Percentiles rank a stretch among this genome's conserved stretches.
phyloP scores from a whole-genome alignment of 2,329 filamentous ascomycete genomes.

The Botrytis porri region DNA sequence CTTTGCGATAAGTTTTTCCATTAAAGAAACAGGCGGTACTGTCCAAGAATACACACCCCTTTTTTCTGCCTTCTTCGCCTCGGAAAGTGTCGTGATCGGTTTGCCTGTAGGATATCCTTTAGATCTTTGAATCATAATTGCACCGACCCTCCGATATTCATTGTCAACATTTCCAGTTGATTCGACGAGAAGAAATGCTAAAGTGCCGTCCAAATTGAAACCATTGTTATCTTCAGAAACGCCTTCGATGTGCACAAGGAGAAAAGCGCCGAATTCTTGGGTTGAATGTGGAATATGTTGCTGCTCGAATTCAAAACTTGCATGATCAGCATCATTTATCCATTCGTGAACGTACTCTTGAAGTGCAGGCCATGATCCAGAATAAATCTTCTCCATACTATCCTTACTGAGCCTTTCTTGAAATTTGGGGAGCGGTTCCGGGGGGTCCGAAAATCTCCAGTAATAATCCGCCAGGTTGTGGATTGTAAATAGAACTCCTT shows the following conservation, averaged over 20 bases:
- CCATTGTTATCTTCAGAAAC: neutral
- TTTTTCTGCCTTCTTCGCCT: constrained; percentile 1
- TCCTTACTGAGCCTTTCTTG: neutral
- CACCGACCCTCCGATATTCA: constrained; percentile 23
- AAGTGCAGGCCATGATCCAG: constrained; percentile 10
- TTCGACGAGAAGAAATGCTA: constrained; percentile 22
- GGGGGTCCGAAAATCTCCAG: constrained; percentile 14
- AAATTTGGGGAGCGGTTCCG: neutral
- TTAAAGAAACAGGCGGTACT: neutral
- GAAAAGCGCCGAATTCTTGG: constrained; percentile 22
- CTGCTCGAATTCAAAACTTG: constrained; percentile 24
- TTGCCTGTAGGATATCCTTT: neutral
- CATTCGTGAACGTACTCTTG: constrained; percentile 19
- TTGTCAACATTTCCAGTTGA: constrained; percentile 15
- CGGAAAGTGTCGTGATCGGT: neutral
- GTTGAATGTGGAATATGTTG: constrained; percentile 22
- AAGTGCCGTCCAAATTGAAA: constrained; percentile 5
- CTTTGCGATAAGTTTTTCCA: neutral
- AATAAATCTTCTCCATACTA: neutral
- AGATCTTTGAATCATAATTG: constrained; percentile 4
- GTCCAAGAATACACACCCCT: constrained; percentile 11
- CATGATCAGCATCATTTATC: constrained; percentile 2
- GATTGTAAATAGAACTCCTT: constrained; percentile 10
- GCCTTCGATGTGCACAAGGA: constrained; percentile 20
- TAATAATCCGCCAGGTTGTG: constrained; percentile 13